Conservation (phyloP, 1,139 yeast species). For the Suhomyces terraborum region DNA sequence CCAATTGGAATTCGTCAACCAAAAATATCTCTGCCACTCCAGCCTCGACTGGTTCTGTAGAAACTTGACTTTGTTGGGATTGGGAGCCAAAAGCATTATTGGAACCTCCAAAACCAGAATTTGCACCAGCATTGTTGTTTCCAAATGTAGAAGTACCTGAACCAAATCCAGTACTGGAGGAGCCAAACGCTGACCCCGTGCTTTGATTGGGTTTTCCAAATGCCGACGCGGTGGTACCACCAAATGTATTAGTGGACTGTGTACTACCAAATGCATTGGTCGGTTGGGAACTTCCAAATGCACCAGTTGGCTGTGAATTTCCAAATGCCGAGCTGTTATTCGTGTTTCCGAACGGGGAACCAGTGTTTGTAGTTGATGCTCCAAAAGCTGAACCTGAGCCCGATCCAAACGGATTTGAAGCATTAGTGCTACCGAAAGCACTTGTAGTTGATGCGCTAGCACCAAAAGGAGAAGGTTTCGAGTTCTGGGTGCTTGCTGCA, state of each 20-base stretch:
- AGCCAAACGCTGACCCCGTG: too few species aligned
- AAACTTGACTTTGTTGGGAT: conserved; percentile 3
- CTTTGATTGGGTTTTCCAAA: conserved; percentile 1
- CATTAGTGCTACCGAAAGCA: conserved; percentile 17
- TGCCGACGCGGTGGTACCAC: background rate
- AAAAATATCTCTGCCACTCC: conserved; percentile 51
- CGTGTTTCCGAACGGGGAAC: conserved; percentile 1
- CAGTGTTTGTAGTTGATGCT: conserved; percentile 6
- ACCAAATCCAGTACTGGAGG: background rate
- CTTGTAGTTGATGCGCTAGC: background rate
- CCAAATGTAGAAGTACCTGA: conserved; percentile 1
- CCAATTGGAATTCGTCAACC: conserved; percentile 55
- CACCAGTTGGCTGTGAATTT: too few species aligned
- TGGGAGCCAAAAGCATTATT: background rate
- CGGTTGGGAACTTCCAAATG: background rate
- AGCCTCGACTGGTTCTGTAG: conserved; percentile 1
- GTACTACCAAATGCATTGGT: background rate
- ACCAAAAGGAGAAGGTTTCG: background rate
- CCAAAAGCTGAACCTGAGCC: conserved; percentile 2
- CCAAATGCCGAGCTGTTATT: conserved; percentile 8
- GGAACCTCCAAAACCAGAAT: conserved; percentile 1
- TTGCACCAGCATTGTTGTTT: background rate
- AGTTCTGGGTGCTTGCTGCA: background rate
- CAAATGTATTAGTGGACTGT: background rate
- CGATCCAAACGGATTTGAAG: conserved; percentile 13